These are phyloP conservation scores for Carallia brachiata DNA, from an alignment of 345 rosid species.

Conservation along the genomic window DNA sequence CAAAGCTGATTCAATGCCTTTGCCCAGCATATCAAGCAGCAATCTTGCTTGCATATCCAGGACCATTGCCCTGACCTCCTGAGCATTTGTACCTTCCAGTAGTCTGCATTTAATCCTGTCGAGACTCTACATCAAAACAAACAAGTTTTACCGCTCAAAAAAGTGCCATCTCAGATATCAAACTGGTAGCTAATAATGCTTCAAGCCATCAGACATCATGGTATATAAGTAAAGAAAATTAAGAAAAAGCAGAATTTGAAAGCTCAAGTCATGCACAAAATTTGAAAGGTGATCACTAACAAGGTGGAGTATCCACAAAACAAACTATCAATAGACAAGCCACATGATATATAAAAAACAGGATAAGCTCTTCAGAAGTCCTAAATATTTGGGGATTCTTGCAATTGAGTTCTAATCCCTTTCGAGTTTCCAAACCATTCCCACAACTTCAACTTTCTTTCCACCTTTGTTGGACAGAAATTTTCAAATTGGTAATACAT, in stretches of 20 bases:
- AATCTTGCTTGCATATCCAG: conserved; percentile 98
- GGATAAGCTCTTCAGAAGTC: too few relatives aligned
- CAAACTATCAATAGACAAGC: not conserved
- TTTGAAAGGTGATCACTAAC: not conserved
- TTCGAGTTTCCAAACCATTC: too few relatives aligned
- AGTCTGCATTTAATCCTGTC: conserved; percentile 97
- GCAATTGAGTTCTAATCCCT: too few relatives aligned
- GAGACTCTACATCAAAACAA: conserved; percentile 64
- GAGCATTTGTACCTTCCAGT: conserved; percentile 97
- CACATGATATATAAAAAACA: too few relatives aligned
- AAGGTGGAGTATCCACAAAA: not conserved
- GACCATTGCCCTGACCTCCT: conserved; percentile 99
- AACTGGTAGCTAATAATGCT: not conserved
- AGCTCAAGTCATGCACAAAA: not conserved
- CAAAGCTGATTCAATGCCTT: conserved; percentile 97
- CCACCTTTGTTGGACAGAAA: too few relatives aligned
- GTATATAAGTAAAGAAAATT: too few relatives aligned
- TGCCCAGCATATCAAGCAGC: conserved; percentile 96
- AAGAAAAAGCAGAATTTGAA: not conserved
- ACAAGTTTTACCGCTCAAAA: conserved; percentile 19
- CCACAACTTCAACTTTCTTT: too few relatives aligned
- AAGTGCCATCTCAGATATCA: conserved; percentile 15
- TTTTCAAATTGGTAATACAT: too few relatives aligned
- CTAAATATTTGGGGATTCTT: too few relatives aligned
- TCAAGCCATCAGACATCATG: not conserved